Conservation (phyloP, 139 green algal genomes). For the Asterochloris erici region DNA sequence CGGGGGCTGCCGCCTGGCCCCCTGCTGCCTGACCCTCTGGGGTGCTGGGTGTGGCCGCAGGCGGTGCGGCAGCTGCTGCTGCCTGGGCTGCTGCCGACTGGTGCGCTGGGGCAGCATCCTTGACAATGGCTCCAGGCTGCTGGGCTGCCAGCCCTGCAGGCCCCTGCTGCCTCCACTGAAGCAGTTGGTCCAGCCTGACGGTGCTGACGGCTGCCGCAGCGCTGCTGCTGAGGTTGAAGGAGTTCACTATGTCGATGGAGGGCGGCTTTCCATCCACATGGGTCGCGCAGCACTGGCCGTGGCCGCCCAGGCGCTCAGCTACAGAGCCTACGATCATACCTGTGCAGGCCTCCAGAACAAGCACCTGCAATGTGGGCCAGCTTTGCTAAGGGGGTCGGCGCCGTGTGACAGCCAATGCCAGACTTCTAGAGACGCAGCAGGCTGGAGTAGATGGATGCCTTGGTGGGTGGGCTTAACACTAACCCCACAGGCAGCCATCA, state of each 20-base stretch:
- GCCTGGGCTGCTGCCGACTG: constrained; percentile 15
- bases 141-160: neutral
- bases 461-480: neutral
- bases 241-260: constrained; percentile 48
- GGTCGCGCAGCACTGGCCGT: constrained; percentile 46
- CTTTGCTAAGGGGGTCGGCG: neutral
- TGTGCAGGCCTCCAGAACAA: constrained; percentile 71
- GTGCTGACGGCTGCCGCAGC: constrained; percentile 33
- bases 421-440: neutral
- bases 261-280: constrained; percentile 29
- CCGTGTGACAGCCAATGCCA: neutral
- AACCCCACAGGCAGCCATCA: constrained; percentile 4
- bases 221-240: constrained; percentile 16
- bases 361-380: constrained; percentile 22
- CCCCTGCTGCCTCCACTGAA: constrained; percentile 9
- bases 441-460: neutral
- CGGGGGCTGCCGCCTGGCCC: neutral
- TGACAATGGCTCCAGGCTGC: neutral
- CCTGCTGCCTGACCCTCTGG: neutral
- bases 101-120: neutral
- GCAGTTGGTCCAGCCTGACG: constrained; percentile 29
- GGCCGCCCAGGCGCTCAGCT: constrained; percentile 71
- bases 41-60: neutral
- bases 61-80: constrained; percentile 3
- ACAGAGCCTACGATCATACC: constrained; percentile 66